Percentiles rank a stretch among this genome's conserved stretches.
Conservation (phyloP, 768 basidiomycete genomes). For the Hebeloma cylindrosporum region DNA sequence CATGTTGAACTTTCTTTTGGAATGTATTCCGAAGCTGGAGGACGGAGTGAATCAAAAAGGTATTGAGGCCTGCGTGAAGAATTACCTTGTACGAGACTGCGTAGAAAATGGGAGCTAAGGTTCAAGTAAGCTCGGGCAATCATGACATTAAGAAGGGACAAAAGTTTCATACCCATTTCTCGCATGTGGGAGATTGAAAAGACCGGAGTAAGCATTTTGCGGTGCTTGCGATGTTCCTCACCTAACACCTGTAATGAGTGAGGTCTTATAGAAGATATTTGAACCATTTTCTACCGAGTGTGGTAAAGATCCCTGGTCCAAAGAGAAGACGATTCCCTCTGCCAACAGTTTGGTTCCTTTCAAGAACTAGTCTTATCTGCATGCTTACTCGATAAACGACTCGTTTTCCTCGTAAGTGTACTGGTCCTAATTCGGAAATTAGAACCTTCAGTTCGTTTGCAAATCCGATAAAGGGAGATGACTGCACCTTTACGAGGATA, state of each 20-base stretch:
- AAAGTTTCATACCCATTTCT: conserved; percentile 22
- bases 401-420: conserved; percentile 30
- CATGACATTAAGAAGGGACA: background rate
- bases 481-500: conserved; percentile 40
- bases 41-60: background rate
- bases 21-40: conserved; percentile 29
- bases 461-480: background rate
- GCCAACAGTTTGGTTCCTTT: background rate
- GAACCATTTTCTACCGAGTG: conserved; percentile 22
- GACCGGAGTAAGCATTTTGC: conserved; percentile 45
- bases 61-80: background rate
- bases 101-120: conserved; percentile 37
- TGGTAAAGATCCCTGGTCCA: conserved; percentile 24
- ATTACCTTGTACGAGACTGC: conserved; percentile 29
- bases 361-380: background rate
- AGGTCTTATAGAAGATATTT: background rate
- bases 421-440: conserved; percentile 25
- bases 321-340: conserved; percentile 22
- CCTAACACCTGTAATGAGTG: conserved; percentile 24
- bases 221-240: conserved; percentile 41
- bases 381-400: conserved; percentile 26
- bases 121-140: background rate
- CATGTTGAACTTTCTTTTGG: conserved; percentile 26
- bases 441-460: background rate
- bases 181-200: conserved; percentile 45